phyloP scores from a whole-genome alignment of 192 early-diverging fungal genomes.

The Geosiphon pyriformis region DNA sequence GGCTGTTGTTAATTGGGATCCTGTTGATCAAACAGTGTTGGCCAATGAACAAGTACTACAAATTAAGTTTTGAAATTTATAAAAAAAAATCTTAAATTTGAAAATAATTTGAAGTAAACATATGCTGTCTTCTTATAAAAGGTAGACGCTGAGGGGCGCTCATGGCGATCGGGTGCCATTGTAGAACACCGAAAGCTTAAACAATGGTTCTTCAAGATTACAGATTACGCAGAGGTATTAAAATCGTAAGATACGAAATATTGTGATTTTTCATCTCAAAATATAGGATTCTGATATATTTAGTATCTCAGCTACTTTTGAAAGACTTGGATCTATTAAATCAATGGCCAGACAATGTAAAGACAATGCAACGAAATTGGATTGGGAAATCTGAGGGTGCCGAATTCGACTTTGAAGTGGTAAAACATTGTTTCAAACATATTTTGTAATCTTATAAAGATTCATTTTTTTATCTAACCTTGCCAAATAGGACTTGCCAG shows the following conservation, averaged over 20 bases:
- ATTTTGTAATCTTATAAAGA: too few species aligned
- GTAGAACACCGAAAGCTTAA: slow-evolving; percentile 79
- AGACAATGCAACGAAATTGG: slow-evolving; percentile 88
- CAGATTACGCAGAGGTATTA: slow-evolving; percentile 70
- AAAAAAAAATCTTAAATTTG: too few species aligned
- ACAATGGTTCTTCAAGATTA: slow-evolving; percentile 94
- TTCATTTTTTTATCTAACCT: too few species aligned
- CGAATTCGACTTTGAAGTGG: slow-evolving; percentile 57
- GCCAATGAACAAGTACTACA: slow-evolving; percentile 83
- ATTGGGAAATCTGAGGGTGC: slow-evolving; percentile 84
- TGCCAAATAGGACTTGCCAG: neutral
- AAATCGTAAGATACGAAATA: too few species aligned
- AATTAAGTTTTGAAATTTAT: too few species aligned
- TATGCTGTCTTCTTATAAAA: slow-evolving; percentile 23
- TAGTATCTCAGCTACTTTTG: slow-evolving; percentile 48
- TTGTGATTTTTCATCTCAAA: too few species aligned
- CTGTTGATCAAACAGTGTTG: slow-evolving; percentile 89
- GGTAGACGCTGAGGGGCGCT: slow-evolving; percentile 80
- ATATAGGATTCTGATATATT: too few species aligned
- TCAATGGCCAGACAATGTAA: slow-evolving; percentile 87
- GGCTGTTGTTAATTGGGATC: slow-evolving; percentile 95
- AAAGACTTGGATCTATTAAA: slow-evolving; percentile 66
- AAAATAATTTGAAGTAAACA: neutral
- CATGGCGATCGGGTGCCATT: slow-evolving; percentile 87
- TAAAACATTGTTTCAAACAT: slow-evolving; percentile 9